phyloP scores from a whole-genome alignment of 106 monocot genomes.

The Allium cepa region DNA sequence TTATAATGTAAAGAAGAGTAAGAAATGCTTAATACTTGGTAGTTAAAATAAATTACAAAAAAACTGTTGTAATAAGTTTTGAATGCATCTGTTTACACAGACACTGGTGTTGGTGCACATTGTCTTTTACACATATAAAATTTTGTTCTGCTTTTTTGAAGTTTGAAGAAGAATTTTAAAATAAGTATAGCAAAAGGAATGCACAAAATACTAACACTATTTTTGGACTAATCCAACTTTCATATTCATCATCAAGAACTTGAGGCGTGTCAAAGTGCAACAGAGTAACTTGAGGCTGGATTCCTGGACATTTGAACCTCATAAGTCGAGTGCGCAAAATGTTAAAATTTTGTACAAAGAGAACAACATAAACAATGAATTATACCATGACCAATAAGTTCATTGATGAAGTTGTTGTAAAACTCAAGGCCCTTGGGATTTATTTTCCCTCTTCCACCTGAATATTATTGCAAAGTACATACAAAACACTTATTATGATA shows the following conservation, averaged over 20 bases:
- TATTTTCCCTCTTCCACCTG: constrained; percentile 59
- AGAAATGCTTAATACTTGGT: too few species aligned
- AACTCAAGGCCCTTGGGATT: constrained; percentile 62
- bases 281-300: constrained; percentile 53
- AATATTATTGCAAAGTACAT: neutral
- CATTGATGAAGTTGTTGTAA: constrained; percentile 62
- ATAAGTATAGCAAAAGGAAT: neutral
- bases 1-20: too few species aligned
- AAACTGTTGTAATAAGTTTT: too few species aligned
- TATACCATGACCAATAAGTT: constrained; percentile 46
- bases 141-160: neutral
- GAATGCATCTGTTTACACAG: too few species aligned
- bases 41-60: too few species aligned
- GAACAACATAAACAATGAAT: neutral
- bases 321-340: too few species aligned
- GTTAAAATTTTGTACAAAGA: neutral
- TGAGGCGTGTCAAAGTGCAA: constrained; percentile 68
- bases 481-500: too few species aligned
- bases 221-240: constrained; percentile 61
- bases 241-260: constrained; percentile 69
- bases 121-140: neutral
- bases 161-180: neutral
- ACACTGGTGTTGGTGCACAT: neutral
- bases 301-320: constrained; percentile 31
- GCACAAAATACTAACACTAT: constrained; percentile 40